Conservation (phyloP, 2,329 filamentous ascomycete species). For the Calonectria honghensis region DNA sequence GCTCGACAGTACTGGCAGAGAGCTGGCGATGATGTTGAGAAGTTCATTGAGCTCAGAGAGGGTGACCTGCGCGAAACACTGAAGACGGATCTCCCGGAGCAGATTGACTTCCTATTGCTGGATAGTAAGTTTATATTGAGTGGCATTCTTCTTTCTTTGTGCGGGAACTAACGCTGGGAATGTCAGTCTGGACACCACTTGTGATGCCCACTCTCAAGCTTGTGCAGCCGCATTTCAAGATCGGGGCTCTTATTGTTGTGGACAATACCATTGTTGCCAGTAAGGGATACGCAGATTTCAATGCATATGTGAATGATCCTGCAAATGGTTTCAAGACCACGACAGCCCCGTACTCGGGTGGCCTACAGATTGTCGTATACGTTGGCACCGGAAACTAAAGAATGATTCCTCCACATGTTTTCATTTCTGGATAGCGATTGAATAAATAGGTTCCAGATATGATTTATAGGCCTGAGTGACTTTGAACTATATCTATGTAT, state of each 20-base stretch:
- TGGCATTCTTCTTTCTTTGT: no score
- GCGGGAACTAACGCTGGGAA: neutral
- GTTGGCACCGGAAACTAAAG: neutral
- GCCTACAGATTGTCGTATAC: conserved; percentile 54
- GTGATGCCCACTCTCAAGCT: conserved; percentile 72
- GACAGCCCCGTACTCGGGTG: conserved; percentile 56
- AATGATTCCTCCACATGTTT: neutral
- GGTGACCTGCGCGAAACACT: conserved; percentile 75
- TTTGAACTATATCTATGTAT: neutral
- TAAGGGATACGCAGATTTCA: conserved; percentile 67
- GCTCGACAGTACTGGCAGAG: conserved; percentile 73
- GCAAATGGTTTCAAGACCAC: conserved; percentile 68
- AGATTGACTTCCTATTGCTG: conserved; percentile 75
- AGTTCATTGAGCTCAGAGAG: conserved; percentile 73
- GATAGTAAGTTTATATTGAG: conserved; percentile 70
- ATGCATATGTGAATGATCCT: conserved; percentile 66
- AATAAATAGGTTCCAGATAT: neutral
- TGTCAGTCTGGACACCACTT: conserved; percentile 72
- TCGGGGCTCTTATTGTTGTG: conserved; percentile 68
- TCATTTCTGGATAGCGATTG: neutral
- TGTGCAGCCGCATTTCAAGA: conserved; percentile 65
- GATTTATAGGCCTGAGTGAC: neutral
- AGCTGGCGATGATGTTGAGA: conserved; percentile 68
- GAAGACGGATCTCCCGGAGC: conserved; percentile 64
- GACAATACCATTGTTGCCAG: conserved; percentile 68